These are phyloP conservation scores for Ploettnerulaceae sp. DNA, from an alignment of 2,329 filamentous ascomycete species.

Conservation along the genomic window DNA sequence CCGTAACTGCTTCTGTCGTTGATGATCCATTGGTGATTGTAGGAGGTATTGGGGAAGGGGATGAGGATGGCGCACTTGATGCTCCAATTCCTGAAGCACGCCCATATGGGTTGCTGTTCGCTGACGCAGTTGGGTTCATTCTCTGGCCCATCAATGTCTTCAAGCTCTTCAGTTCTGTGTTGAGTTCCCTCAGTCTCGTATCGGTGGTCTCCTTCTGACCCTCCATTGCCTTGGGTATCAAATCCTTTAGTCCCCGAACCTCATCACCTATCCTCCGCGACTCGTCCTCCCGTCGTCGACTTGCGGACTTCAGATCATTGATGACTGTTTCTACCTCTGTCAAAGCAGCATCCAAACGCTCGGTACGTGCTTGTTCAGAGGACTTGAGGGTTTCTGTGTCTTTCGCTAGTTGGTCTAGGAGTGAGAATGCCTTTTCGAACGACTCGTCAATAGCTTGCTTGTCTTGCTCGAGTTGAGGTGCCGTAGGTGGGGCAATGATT, in stretches of 20 bases:
- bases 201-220: constrained; percentile 84
- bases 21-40: constrained; percentile 19
- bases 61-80: constrained; percentile 10
- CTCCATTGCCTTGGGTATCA: constrained; percentile 83
- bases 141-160: constrained; percentile 76
- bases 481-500: constrained; percentile 86
- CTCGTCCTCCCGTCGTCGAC: constrained; percentile 80
- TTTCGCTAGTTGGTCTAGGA: constrained; percentile 86
- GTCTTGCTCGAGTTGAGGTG: constrained; percentile 88
- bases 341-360: constrained; percentile 75
- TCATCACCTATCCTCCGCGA: constrained; percentile 82
- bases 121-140: constrained; percentile 40
- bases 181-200: constrained; percentile 75
- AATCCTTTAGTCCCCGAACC: constrained; percentile 72
- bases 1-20: constrained; percentile 19
- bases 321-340: constrained; percentile 82
- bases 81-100: constrained; percentile 20
- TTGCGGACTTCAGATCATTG: constrained; percentile 73
- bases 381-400: constrained; percentile 86
- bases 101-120: constrained; percentile 27
- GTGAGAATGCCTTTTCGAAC: constrained; percentile 84
- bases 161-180: constrained; percentile 81
- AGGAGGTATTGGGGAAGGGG: constrained; percentile 8
- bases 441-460: constrained; percentile 89
- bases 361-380: constrained; percentile 78